Conservation (phyloP, 441 rosid species). For the Iberis amara region DNA sequence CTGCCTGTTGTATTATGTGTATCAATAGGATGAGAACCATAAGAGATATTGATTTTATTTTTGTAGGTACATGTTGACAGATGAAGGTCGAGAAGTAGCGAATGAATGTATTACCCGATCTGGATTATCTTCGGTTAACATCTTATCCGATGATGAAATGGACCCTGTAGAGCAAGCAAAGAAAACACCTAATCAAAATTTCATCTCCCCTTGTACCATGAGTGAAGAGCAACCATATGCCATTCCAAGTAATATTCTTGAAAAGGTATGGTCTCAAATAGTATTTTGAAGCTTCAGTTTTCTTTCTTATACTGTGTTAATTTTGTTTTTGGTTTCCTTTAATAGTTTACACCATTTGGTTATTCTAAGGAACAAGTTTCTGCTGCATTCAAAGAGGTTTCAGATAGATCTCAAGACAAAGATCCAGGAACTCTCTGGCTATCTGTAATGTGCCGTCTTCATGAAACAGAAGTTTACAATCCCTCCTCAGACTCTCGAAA, state of each 20-base stretch:
- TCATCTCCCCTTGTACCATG: slow-evolving; percentile 30
- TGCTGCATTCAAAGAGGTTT: slow-evolving; percentile 53
- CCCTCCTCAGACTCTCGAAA: slow-evolving; percentile 30
- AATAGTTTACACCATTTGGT: slow-evolving; percentile 58
- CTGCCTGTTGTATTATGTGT: slow-evolving; percentile 6
- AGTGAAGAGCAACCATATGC: slow-evolving; percentile 32
- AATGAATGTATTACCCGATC: slow-evolving; percentile 67
- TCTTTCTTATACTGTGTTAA: slow-evolving; percentile 9
- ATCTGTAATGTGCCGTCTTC: slow-evolving; percentile 59
- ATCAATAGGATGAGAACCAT: not conserved
- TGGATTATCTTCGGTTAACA: slow-evolving; percentile 42
- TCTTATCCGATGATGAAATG: slow-evolving; percentile 33
- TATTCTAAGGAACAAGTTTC: slow-evolving; percentile 58
- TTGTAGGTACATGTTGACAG: slow-evolving; percentile 78
- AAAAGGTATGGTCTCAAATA: slow-evolving; percentile 37
- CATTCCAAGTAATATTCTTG: slow-evolving; percentile 61
- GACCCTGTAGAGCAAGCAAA: slow-evolving; percentile 31
- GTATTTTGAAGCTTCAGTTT: slow-evolving; percentile 12
- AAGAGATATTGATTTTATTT: not conserved
- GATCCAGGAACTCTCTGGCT: slow-evolving; percentile 62
- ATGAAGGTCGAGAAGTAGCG: slow-evolving; percentile 72
- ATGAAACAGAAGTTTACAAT: slow-evolving; percentile 56
- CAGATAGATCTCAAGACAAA: slow-evolving; percentile 46
- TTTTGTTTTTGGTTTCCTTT: slow-evolving; percentile 22
- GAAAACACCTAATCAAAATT: slow-evolving; percentile 27